Conservation (phyloP, 345 rosid genomes). For the Bruguiera gymnorhiza region DNA sequence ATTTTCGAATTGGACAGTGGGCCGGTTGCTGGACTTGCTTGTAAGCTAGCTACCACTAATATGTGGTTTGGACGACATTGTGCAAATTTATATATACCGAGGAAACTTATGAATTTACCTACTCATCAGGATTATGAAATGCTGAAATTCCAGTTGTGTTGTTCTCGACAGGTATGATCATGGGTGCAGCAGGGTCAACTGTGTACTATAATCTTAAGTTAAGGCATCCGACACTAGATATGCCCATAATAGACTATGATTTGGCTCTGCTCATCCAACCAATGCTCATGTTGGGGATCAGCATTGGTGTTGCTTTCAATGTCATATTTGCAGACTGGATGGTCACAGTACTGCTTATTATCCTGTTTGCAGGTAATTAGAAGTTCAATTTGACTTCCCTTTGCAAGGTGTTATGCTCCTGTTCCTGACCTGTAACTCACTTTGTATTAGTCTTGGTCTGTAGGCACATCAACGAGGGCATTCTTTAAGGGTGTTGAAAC, state of each 20-base stretch:
- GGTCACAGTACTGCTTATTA: constrained; percentile 53
- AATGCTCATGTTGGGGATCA: constrained; percentile 58
- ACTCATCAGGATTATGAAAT: not conserved
- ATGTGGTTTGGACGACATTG: too few species aligned
- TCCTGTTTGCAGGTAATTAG: constrained; percentile 44
- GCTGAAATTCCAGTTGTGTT: not conserved
- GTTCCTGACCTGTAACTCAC: not conserved
- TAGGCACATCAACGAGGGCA: constrained; percentile 83
- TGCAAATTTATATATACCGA: too few species aligned
- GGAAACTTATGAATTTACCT: too few species aligned
- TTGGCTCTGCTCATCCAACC: constrained; percentile 54
- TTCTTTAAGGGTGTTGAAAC: constrained; percentile 78
- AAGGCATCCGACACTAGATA: constrained; percentile 46
- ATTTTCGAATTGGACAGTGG: too few species aligned
- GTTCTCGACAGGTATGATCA: constrained; percentile 44
- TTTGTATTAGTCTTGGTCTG: constrained; percentile 15
- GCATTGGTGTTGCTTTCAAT: constrained; percentile 55
- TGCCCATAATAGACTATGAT: constrained; percentile 59
- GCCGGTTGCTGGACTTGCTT: too few species aligned
- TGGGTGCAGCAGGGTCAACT: constrained; percentile 57
- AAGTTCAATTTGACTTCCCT: not conserved
- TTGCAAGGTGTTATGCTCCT: not conserved
- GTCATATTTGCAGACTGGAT: constrained; percentile 60
- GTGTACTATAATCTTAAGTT: constrained; percentile 50
- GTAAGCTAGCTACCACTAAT: too few species aligned